These are phyloP conservation scores for Metschnikowia dekortorum DNA, from an alignment of 805 yeast species.

Conservation along the genomic window DNA sequence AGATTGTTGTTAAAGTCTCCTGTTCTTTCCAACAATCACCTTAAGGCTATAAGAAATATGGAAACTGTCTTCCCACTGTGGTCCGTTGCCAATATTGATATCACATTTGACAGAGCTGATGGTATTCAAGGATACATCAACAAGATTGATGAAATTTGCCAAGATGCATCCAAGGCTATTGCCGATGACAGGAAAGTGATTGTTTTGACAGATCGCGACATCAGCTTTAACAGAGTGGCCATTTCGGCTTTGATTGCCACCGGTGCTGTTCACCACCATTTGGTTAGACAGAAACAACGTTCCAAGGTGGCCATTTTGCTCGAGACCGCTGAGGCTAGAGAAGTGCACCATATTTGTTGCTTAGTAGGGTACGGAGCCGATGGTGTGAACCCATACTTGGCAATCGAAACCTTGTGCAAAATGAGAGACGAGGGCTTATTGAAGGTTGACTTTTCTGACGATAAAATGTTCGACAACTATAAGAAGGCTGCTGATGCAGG, in stretches of 20 bases:
- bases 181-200: constrained; percentile 69
- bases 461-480: constrained; percentile 68
- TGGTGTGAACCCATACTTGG: constrained; percentile 90
- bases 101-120: constrained; percentile 77
- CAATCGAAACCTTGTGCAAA: constrained; percentile 80
- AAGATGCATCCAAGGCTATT: constrained; percentile 82
- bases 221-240: constrained; percentile 62
- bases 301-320: constrained; percentile 87
- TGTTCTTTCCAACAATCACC: constrained; percentile 66
- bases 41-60: constrained; percentile 70
- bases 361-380: constrained; percentile 97
- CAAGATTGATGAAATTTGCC: constrained; percentile 82
- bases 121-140: constrained; percentile 83
- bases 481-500: constrained; percentile 85
- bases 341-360: constrained; percentile 93
- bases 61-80: constrained; percentile 77
- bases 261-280: constrained; percentile 95
- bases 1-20: constrained; percentile 82
- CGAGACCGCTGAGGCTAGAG: constrained; percentile 96
- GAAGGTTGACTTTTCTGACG: constrained; percentile 50
- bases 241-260: constrained; percentile 87
- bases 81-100: constrained; percentile 79
- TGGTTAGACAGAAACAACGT: constrained; percentile 93
- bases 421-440: constrained; percentile 78
- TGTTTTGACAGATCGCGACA: constrained; percentile 67